Evolutionary conservation across 2,329 filamentous ascomycete genomes (phyloP).

Genomic region (Ophiosphaerella korrae): DNA sequence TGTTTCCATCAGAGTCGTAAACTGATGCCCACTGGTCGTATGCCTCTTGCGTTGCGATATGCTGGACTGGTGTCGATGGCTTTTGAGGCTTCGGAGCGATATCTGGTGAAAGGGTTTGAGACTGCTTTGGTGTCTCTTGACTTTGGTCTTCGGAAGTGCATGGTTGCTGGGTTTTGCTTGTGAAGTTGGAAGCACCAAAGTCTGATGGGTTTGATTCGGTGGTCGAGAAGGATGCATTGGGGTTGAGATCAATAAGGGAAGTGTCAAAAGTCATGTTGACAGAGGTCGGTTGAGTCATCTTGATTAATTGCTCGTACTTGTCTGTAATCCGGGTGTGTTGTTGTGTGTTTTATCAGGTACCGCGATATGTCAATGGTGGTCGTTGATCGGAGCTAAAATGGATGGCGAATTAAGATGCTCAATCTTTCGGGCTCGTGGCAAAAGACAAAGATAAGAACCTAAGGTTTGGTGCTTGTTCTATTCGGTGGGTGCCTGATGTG

Average conservation of each 20-base stretch:
- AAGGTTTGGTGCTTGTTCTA: slow-evolving; percentile 5
- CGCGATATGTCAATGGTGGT: not conserved
- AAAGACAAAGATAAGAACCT: slow-evolving; percentile 8
- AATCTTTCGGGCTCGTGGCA: slow-evolving; percentile 1
- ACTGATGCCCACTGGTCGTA: slow-evolving; percentile 59
- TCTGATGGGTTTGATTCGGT: slow-evolving; percentile 40
- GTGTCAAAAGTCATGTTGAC: slow-evolving; percentile 48
- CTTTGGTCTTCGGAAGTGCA: slow-evolving; percentile 8
- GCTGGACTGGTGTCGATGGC: slow-evolving; percentile 31
- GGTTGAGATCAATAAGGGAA: slow-evolving; percentile 43
- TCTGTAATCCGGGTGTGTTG: not conserved
- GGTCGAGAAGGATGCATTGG: slow-evolving; percentile 42
- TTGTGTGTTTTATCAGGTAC: not conserved
- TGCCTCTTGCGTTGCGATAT: slow-evolving; percentile 50
- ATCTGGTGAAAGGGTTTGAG: slow-evolving; percentile 7
- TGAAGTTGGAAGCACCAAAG: slow-evolving; percentile 7
- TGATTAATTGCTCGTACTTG: not conserved
- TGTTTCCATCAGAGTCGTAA: slow-evolving; percentile 70
- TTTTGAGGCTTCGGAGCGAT: slow-evolving; percentile 10
- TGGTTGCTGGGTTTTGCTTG: slow-evolving; percentile 5
- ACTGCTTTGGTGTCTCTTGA: slow-evolving; percentile 23
- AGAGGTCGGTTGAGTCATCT: slow-evolving; percentile 44
- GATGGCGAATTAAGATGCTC: not conserved
- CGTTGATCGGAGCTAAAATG: not conserved
- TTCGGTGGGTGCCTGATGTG: slow-evolving; percentile 14